These are phyloP conservation scores for Beta vulgaris DNA, from an alignment of 148 eudicot genomes.

Conservation along the genomic window DNA sequence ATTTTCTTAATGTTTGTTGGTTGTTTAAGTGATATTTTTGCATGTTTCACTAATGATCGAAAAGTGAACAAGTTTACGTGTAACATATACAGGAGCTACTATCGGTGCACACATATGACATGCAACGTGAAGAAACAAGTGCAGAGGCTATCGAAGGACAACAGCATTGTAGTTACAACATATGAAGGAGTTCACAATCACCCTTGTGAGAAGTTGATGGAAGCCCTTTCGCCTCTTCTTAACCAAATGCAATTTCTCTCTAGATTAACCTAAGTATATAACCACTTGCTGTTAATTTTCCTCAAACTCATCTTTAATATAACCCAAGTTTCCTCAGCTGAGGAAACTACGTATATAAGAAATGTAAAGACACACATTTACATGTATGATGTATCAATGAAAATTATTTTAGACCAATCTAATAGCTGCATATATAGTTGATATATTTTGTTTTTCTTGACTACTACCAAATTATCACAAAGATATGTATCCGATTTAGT, in stretches of 20 bases:
- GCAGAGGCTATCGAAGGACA: slow-evolving; percentile 58
- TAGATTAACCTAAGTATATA: slow-evolving; percentile 13
- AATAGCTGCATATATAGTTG: too few relatives aligned
- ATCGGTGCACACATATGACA: slow-evolving; percentile 67
- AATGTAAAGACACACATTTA: too few relatives aligned
- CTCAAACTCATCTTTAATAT: too few relatives aligned
- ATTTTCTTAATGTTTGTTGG: background rate
- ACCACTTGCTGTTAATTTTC: too few relatives aligned
- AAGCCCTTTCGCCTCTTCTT: slow-evolving; percentile 65
- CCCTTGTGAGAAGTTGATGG: slow-evolving; percentile 70
- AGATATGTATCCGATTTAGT: too few relatives aligned
- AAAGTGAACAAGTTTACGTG: background rate
- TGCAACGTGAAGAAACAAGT: slow-evolving; percentile 86
- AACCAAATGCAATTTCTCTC: slow-evolving; percentile 60
- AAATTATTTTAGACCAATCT: too few relatives aligned
- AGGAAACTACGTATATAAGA: too few relatives aligned
- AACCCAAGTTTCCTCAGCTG: too few relatives aligned
- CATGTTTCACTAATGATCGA: background rate
- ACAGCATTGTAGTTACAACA: slow-evolving; percentile 55
- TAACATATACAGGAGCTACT: slow-evolving; percentile 51
- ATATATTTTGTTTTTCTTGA: too few relatives aligned
- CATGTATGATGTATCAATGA: too few relatives aligned
- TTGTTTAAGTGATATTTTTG: background rate
- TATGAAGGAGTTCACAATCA: slow-evolving; percentile 77
- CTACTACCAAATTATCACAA: too few relatives aligned